phyloP scores from a whole-genome alignment of 129 eudicot genomes.

The Oenanthe sinensis region DNA sequence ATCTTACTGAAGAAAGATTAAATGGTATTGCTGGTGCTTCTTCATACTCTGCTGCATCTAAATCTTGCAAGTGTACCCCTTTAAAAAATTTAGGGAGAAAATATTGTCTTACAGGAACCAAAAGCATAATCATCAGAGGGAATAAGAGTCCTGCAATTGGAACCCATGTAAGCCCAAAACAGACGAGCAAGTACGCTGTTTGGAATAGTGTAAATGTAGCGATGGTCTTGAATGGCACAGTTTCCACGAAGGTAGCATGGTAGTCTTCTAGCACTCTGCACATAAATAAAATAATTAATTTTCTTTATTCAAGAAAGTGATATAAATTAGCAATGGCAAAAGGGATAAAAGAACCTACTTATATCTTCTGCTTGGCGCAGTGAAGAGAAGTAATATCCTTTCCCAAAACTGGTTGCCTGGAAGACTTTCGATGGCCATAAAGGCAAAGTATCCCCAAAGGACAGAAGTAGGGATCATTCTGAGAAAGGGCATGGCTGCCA shows the following conservation, averaged over 20 bases:
- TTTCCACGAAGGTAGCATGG: constrained; percentile 93
- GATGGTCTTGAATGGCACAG: constrained; percentile 85
- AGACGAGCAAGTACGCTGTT: constrained; percentile 53
- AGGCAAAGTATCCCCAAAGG: constrained; percentile 97
- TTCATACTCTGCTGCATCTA: constrained; percentile 95
- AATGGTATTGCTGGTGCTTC: constrained; percentile 81
- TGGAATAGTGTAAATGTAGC: constrained; percentile 75
- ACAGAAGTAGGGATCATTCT: constrained; percentile 94
- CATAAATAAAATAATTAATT: not conserved
- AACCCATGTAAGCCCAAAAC: constrained; percentile 95
- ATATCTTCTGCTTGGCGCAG: constrained; percentile 93
- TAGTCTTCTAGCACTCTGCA: constrained; percentile 91
- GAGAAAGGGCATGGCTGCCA: constrained; percentile 89
- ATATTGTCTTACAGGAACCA: constrained; percentile 94
- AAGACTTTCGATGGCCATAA: constrained; percentile 96
- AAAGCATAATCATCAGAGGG: constrained; percentile 89
- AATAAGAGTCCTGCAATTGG: constrained; percentile 91
- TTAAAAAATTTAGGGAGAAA: constrained; percentile 81
- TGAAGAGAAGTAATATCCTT: constrained; percentile 72
- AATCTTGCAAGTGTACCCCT: constrained; percentile 92
- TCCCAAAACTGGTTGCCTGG: constrained; percentile 99
- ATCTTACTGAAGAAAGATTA: constrained; percentile 45
- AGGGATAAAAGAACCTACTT: constrained; percentile 33
- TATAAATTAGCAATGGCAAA: not conserved
- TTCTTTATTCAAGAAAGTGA: not conserved